phyloP scores from a whole-genome alignment of 2,329 filamentous ascomycete genomes.

The Didymella pinodella region DNA sequence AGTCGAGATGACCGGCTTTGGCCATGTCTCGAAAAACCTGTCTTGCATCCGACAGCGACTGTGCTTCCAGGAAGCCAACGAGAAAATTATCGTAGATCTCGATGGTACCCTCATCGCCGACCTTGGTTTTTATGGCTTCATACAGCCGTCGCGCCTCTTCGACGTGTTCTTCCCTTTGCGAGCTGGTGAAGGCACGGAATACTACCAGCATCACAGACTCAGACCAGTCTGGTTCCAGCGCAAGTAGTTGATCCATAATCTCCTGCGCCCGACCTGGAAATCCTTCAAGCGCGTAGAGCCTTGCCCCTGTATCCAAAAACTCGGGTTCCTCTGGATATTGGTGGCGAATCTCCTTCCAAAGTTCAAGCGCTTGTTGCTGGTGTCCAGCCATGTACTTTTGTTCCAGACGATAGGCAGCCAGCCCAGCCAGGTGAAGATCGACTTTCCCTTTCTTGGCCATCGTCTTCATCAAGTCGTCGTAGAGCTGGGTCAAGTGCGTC shows the following conservation, averaged over 20 bases:
- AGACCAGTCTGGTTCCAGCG: slow-evolving; percentile 56
- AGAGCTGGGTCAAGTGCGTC: slow-evolving; percentile 34
- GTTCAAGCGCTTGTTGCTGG: slow-evolving; percentile 37
- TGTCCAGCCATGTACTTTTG: slow-evolving; percentile 37
- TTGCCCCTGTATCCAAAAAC: slow-evolving; percentile 69
- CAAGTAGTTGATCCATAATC: slow-evolving; percentile 63
- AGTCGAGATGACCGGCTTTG: slow-evolving; percentile 57
- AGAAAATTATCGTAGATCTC: slow-evolving; percentile 80
- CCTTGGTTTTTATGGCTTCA: slow-evolving; percentile 66
- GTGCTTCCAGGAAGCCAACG: slow-evolving; percentile 72
- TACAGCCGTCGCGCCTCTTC: slow-evolving; percentile 59
- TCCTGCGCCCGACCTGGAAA: slow-evolving; percentile 67
- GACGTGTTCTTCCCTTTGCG: slow-evolving; percentile 52
- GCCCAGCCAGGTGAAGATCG: slow-evolving; percentile 24
- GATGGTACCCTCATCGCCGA: slow-evolving; percentile 69
- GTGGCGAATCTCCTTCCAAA: slow-evolving; percentile 41
- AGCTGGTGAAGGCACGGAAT: slow-evolving; percentile 71
- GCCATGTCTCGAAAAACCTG: slow-evolving; percentile 91
- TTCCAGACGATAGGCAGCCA: slow-evolving; percentile 39
- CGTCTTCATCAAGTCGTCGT: slow-evolving; percentile 30
- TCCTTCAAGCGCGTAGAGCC: slow-evolving; percentile 67
- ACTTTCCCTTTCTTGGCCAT: slow-evolving; percentile 27
- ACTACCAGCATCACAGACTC: slow-evolving; percentile 70
- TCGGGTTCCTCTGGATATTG: slow-evolving; percentile 40
- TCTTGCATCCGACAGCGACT: slow-evolving; percentile 71